These are phyloP conservation scores for Arctium minus DNA, from an alignment of 129 eudicot species.

Conservation along the genomic window DNA sequence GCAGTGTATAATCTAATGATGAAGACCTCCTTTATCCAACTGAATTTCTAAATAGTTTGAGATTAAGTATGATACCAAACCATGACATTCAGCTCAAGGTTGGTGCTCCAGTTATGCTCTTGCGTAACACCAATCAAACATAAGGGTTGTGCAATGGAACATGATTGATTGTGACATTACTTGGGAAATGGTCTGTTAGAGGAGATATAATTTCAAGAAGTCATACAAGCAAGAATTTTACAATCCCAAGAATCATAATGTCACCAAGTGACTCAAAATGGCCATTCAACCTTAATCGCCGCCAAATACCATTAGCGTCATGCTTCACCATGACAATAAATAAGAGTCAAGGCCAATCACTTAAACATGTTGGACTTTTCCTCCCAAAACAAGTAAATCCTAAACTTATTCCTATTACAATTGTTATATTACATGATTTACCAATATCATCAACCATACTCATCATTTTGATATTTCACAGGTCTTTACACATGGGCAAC, in stretches of 20 bases:
- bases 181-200: not conserved
- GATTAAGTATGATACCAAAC: not conserved
- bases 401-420: no score
- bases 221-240: not conserved
- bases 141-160: not conserved
- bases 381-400: no score
- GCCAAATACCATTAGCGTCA: not conserved
- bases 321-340: not conserved
- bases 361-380: no score
- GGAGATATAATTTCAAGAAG: not conserved
- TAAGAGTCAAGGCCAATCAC: not conserved
- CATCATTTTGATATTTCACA: no score
- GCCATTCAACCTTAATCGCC: not conserved
- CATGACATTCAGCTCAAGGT: not conserved
- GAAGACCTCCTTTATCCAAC: not conserved
- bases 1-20: no score
- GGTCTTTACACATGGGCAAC: no score
- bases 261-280: not conserved
- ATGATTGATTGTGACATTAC: not conserved
- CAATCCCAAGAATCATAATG: not conserved
- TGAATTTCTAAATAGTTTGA: not conserved
- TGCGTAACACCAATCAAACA: not conserved
- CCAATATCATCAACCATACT: no score
- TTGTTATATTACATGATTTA: no score
- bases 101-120: not conserved